Conservation (phyloP, 2,329 filamentous ascomycete genomes). For the Dothidotthia symphoricarpi region DNA sequence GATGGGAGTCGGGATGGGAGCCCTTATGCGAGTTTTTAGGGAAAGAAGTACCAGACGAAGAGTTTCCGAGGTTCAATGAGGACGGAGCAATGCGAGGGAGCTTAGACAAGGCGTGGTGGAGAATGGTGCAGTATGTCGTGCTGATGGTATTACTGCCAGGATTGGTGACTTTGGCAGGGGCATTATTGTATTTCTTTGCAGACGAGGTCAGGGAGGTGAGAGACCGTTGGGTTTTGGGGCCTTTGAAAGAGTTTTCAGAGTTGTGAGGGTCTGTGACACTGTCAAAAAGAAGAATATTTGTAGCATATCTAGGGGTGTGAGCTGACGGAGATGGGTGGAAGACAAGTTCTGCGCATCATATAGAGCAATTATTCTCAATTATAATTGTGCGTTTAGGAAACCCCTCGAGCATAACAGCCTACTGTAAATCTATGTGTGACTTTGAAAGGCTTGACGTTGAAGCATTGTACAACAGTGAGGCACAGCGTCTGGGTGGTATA, state of each 20-base stretch:
- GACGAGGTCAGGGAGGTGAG: slow-evolving; percentile 11
- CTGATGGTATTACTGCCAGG: slow-evolving; percentile 18
- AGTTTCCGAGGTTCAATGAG: slow-evolving; percentile 24
- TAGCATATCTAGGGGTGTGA: too few relatives aligned
- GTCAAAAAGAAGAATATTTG: too few relatives aligned
- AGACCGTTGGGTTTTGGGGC: slow-evolving; percentile 9
- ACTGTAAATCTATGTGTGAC: too few relatives aligned
- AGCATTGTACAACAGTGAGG: too few relatives aligned
- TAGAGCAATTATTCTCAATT: too few relatives aligned
- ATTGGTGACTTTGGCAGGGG: slow-evolving; percentile 3
- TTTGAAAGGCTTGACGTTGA: too few relatives aligned
- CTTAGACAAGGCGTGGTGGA: slow-evolving; percentile 22
- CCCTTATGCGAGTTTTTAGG: slow-evolving; percentile 31
- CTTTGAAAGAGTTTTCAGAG: slow-evolving; percentile 15
- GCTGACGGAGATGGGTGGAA: too few relatives aligned
- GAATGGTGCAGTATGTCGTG: slow-evolving; percentile 21
- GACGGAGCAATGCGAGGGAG: slow-evolving; percentile 19
- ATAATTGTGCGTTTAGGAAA: too few relatives aligned
- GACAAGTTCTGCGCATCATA: too few relatives aligned
- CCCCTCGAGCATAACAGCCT: too few relatives aligned
- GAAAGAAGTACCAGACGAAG: slow-evolving; percentile 15
- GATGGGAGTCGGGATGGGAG: slow-evolving; percentile 27
- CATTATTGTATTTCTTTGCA: slow-evolving; percentile 10
- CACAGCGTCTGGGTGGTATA: too few relatives aligned
- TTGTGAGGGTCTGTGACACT: too few relatives aligned